Base-by-base conservation (phyloP, 768 basidiomycete species). In the Sarcodon aspratus region DNA sequence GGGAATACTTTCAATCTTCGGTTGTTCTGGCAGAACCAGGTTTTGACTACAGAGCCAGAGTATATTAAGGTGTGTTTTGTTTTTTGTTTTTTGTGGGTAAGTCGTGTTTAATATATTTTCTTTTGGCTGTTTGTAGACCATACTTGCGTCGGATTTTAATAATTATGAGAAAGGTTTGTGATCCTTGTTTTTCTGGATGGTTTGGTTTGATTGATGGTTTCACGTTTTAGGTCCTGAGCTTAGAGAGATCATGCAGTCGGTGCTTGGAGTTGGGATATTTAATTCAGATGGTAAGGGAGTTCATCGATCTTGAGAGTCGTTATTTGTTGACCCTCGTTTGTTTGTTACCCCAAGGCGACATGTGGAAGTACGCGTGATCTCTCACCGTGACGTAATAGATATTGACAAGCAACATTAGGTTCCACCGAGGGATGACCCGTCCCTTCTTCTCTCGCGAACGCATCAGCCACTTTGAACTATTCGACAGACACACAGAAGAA, bases 181-280 rank as follows among this genome's bases (percentile, higher is more conserved):
- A 5, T 27, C 21, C 21, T 5, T 27, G 2, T 27, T 27, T 2
- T 27, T 27, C 21, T 2, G 21, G 5, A 27, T 27, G 21, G 5
- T 27, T 27, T 27, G 21, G 21, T 27, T 27, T 27, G 21, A 5
- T 27, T 27, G 21, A 27, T 27, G 5, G 21, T 27, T 27, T 27
- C 21, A 27, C 21, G 3, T 27, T 27, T 27, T 27, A 74, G 73
- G 74, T 21, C 57, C 68, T 48, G 61, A 62, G n/a, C 72, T 79
- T 45, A 69, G 64, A 45, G 52, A 62, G n/a, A 64, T 64, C 12
- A 69, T 75, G 68, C 60, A 62, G 3, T 66, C 70, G 1, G 67
- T 82, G 9, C 61, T 83, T 12, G 83, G 83, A 0, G 70, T 70
- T 9, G 83, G 83, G 0, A 77, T 84, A 4, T 85, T 85, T 59